phyloP scores from a whole-genome alignment of 2,329 filamentous ascomycete species.

The Amesomyces nigricolor region DNA sequence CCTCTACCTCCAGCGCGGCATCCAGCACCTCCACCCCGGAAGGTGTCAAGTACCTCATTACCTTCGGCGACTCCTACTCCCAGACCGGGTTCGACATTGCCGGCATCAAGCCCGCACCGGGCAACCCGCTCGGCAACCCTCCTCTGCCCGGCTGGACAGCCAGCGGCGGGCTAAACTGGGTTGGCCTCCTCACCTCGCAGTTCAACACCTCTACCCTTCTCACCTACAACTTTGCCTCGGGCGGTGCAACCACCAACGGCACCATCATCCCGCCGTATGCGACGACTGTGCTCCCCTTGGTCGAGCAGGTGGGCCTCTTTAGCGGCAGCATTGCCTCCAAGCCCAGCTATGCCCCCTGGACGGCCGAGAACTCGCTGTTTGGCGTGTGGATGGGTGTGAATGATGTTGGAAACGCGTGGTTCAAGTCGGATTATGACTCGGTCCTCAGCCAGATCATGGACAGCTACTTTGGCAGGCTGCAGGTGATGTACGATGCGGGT shows the following conservation, averaged over 20 bases:
- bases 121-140: slow-evolving; percentile 58
- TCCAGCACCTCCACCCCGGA: not conserved
- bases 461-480: slow-evolving; percentile 38
- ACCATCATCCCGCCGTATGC: slow-evolving; percentile 44
- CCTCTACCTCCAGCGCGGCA: slow-evolving; percentile 9
- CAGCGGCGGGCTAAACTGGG: slow-evolving; percentile 44
- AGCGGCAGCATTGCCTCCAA: slow-evolving; percentile 30
- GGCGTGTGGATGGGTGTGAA: slow-evolving; percentile 52
- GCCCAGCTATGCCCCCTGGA: slow-evolving; percentile 38
- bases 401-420: slow-evolving; percentile 48
- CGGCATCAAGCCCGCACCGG: slow-evolving; percentile 43
- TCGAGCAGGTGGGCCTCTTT: slow-evolving; percentile 47
- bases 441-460: slow-evolving; percentile 37
- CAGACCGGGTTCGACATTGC: slow-evolving; percentile 51
- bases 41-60: slow-evolving; percentile 35
- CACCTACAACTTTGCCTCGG: slow-evolving; percentile 46
- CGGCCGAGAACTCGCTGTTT: slow-evolving; percentile 40
- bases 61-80: slow-evolving; percentile 54
- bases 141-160: slow-evolving; percentile 44
- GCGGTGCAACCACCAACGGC: slow-evolving; percentile 46
- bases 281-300: slow-evolving; percentile 43
- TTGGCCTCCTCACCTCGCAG: slow-evolving; percentile 39
- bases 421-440: slow-evolving; percentile 35
- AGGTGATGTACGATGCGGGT: slow-evolving; percentile 40
- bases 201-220: slow-evolving; percentile 39